Evolutionary conservation across 176 grass and related monocot species (phyloP).

Genomic region (Echinochloa phyllopogon): DNA sequence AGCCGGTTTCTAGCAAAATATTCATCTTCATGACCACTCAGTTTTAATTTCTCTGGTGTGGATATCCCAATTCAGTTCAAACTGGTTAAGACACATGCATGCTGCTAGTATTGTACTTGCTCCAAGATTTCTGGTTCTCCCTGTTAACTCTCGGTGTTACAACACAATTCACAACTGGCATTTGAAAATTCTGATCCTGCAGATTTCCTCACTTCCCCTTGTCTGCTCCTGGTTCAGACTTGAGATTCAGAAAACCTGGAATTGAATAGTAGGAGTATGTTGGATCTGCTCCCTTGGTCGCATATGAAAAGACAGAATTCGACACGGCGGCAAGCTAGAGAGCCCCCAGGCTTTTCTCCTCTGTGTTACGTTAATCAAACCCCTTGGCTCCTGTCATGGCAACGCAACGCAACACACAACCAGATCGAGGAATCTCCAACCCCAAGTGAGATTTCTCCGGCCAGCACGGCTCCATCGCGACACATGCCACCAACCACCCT

Average conservation of each 20-base stretch:
- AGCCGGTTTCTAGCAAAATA: neutral
- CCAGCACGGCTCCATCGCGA: conserved; percentile 14
- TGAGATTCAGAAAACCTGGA: conserved; percentile 28
- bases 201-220: conserved; percentile 19
- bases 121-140: conserved; percentile 5
- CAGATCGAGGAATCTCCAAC: conserved; percentile 43
- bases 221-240: conserved; percentile 21
- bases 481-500: conserved; percentile 25
- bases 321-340: conserved; percentile 30
- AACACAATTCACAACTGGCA: conserved; percentile 12
- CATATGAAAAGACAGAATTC: conserved; percentile 42
- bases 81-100: neutral
- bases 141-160: conserved; percentile 1
- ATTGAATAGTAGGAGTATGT: conserved; percentile 40
- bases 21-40: neutral
- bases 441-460: conserved; percentile 41
- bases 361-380: conserved; percentile 5
- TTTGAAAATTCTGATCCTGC: conserved; percentile 19
- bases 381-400: neutral
- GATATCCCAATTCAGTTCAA: neutral
- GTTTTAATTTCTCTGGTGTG: neutral
- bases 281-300: conserved; percentile 48
- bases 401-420: neutral
- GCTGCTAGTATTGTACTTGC: neutral
- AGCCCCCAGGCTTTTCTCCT: conserved; percentile 23